phyloP scores from a whole-genome alignment of 192 early-diverging fungal genomes.

The Coemansia sp. region DNA sequence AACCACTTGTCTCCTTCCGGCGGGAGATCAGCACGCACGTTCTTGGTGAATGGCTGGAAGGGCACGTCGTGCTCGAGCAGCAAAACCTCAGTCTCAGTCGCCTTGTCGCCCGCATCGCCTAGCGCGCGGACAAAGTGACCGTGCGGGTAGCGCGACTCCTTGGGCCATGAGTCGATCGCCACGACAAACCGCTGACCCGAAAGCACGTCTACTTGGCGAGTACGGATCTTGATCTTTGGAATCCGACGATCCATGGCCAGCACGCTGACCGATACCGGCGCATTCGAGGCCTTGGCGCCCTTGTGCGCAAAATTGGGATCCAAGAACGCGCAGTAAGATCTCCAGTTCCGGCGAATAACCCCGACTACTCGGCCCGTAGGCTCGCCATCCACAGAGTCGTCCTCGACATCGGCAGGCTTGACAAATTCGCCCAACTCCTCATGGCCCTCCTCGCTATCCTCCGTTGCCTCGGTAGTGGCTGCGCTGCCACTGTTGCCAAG shows the following conservation, averaged over 20 bases:
- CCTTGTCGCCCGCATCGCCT: slow-evolving; percentile 92
- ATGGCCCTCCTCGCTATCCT: not conserved
- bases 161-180: slow-evolving; percentile 88
- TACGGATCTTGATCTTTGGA: slow-evolving; percentile 92
- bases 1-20: slow-evolving; percentile 86
- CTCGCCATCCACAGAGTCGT: slow-evolving; percentile 41
- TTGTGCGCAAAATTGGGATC: slow-evolving; percentile 67
- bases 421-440: slow-evolving; percentile 21
- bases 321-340: slow-evolving; percentile 91
- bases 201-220: slow-evolving; percentile 79
- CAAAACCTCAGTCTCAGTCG: slow-evolving; percentile 95
- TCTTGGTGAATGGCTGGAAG: slow-evolving; percentile 87
- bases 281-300: slow-evolving; percentile 59
- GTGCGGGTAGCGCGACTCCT: slow-evolving; percentile 73
- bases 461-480: not conserved
- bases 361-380: slow-evolving; percentile 91
- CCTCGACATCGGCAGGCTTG: slow-evolving; percentile 24
- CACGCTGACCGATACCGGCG: slow-evolving; percentile 65
- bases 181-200: slow-evolving; percentile 90
- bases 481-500: not conserved
- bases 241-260: slow-evolving; percentile 91
- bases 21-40: slow-evolving; percentile 83
- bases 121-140: slow-evolving; percentile 93
- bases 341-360: slow-evolving; percentile 94
- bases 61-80: slow-evolving; percentile 96